Conservation (phyloP, 179 eudicot genomes). For the Kewa caespitosa region DNA sequence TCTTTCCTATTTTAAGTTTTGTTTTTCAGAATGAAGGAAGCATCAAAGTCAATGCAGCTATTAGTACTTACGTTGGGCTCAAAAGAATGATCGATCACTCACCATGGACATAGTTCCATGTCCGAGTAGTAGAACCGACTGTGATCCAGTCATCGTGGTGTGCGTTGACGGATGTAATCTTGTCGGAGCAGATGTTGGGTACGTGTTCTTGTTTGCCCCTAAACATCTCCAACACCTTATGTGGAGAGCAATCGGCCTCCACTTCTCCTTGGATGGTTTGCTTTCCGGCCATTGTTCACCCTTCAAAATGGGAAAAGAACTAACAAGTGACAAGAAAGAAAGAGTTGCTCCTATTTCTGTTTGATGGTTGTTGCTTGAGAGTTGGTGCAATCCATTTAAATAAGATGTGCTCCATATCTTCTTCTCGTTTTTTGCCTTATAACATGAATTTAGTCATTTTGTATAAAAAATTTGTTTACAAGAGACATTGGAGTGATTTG, state of each 20-base stretch:
- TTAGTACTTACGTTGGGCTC: too few species aligned
- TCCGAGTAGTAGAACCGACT: slow-evolving; percentile 5
- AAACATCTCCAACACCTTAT: slow-evolving; percentile 6
- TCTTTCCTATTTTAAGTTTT: too few species aligned
- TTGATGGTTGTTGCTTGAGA: too few species aligned
- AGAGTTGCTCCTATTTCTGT: too few species aligned
- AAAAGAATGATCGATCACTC: neutral
- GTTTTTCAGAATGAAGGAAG: too few species aligned
- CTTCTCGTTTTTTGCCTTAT: too few species aligned
- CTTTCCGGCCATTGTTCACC: neutral
- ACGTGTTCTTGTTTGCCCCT: slow-evolving; percentile 7
- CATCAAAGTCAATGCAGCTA: too few species aligned
- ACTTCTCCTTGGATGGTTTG: neutral
- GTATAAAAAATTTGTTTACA: too few species aligned
- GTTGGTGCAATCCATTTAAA: too few species aligned
- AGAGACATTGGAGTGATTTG: too few species aligned
- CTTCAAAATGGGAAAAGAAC: neutral
- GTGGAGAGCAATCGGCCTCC: slow-evolving; percentile 4
- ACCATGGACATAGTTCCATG: slow-evolving; percentile 6
- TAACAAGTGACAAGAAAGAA: neutral
- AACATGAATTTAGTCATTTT: too few species aligned
- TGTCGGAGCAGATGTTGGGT: slow-evolving; percentile 8
- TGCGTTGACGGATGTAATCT: neutral
- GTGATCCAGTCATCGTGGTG: slow-evolving; percentile 14
- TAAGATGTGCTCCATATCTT: too few species aligned